Evolutionary conservation across 257 asterid species (phyloP), one percentile per base, ranked within the genome.

Genomic region (Avicennia marina): DNA sequence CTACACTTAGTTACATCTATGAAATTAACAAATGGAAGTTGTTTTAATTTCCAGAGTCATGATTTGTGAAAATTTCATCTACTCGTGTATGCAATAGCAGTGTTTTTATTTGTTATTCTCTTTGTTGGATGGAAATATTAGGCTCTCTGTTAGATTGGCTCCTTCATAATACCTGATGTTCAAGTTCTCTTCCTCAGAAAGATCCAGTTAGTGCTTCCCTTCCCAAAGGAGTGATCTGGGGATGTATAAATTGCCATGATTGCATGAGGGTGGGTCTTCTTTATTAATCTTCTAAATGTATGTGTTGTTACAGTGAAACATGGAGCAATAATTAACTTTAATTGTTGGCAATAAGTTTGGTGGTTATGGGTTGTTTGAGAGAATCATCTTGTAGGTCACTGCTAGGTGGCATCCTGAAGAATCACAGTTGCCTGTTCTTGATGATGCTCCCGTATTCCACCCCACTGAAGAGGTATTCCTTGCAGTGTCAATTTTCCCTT

Each of bases 381-480:
- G 15, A 60, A 36, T 17, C 68, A 25, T 60, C 41, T 63, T 46
- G 68, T 67, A 91, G 95, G 98, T 85, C 68, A 72, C 56, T 58
- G 74, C 98, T 61, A 65, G 77, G 67, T 81, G 89, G 81, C 73
- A 49, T 33, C 85, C 95, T 17, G 79, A 76, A 62, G 76, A 64
- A 26, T 74, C 96, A 39, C 41, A 32, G 65, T 63, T 70, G 68
- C 88, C 84, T 66, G 67, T 33, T 32, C 72, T 91, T 62, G 81
- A 83, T 60, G 88, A 87, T 60, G 95, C 81, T 64, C 96, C 83
- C 0, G 89, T 85, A 39, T 84, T 88, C 75, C 49, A 68, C 33
- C 98, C 96, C 39, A 74, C 79, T 39, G 84, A 83, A 67, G 86
- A 85, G 93, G 98, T 91, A 72, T 45, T 68, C 47, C 34, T 69